These are phyloP conservation scores for Raphanus hybrid DNA, from an alignment of 441 rosid genomes.

Conservation along the genomic window DNA sequence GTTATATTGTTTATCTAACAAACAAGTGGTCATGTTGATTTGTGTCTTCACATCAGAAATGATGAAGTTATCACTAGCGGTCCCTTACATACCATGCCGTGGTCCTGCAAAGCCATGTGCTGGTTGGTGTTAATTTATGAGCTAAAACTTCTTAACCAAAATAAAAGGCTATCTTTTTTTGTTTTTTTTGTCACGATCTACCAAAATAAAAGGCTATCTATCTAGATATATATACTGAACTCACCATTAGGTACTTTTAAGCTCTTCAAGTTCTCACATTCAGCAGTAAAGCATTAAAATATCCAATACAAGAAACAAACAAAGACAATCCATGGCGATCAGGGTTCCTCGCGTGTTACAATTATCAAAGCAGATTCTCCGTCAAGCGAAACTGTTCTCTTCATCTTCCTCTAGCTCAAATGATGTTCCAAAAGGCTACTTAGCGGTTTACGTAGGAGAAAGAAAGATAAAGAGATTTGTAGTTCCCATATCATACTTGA, in stretches of 20 bases:
- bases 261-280: slow-evolving; percentile 31
- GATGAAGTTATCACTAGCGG: slow-evolving; percentile 30
- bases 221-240: slow-evolving; percentile 28
- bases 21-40: slow-evolving; percentile 37
- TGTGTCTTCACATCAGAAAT: slow-evolving; percentile 33
- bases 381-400: slow-evolving; percentile 38
- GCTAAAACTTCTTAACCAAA: slow-evolving; percentile 23
- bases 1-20: slow-evolving; percentile 37
- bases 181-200: no score
- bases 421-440: slow-evolving; percentile 49
- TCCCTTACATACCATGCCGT: slow-evolving; percentile 37
- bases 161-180: neutral
- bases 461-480: slow-evolving; percentile 48
- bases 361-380: slow-evolving; percentile 40
- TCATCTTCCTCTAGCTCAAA: slow-evolving; percentile 31
- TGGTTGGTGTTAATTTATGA: slow-evolving; percentile 29
- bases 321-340: slow-evolving; percentile 37
- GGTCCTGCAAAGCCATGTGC: slow-evolving; percentile 48
- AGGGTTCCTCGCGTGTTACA: slow-evolving; percentile 36
- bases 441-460: slow-evolving; percentile 53
- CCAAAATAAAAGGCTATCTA: no score
- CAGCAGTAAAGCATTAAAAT: slow-evolving; percentile 11
- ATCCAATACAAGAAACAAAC: slow-evolving; percentile 20
- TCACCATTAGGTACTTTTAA: slow-evolving; percentile 11
- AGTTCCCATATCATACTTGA: slow-evolving; percentile 48